phyloP scores from a whole-genome alignment of 2,329 filamentous ascomycete genomes.

The Colletotrichum sp. region DNA sequence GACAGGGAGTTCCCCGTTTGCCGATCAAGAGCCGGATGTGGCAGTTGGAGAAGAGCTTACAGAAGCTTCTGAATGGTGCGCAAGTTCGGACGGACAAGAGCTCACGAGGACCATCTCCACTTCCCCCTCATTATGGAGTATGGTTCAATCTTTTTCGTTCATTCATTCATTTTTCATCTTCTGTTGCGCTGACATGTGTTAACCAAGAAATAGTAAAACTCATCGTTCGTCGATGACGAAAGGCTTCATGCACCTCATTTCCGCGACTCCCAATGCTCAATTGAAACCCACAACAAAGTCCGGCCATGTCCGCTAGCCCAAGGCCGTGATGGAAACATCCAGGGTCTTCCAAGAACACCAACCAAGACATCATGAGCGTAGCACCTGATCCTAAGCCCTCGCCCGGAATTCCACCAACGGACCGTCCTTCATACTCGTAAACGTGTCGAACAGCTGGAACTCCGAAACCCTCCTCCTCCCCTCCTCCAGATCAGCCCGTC shows the following conservation, averaged over 20 bases:
- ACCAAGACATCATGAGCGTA: background rate
- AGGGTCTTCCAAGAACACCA: background rate
- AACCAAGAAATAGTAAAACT: background rate
- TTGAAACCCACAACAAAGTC: background rate
- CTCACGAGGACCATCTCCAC: background rate
- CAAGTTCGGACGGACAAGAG: slow-evolving; percentile 11
- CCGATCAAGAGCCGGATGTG: slow-evolving; percentile 1
- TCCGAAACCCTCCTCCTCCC: slow-evolving; percentile 62
- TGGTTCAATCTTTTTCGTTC: background rate
- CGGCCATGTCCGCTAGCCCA: background rate
- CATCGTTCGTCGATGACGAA: slow-evolving; percentile 1
- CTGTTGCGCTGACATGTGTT: background rate
- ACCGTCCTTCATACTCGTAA: slow-evolving; percentile 76
- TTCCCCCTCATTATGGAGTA: background rate
- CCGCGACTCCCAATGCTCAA: too few species aligned
- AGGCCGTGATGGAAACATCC: background rate
- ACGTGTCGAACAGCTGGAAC: slow-evolving; percentile 75
- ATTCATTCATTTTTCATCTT: background rate
- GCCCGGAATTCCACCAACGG: slow-evolving; percentile 68
- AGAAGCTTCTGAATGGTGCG: slow-evolving; percentile 11
- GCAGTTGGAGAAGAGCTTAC: background rate
- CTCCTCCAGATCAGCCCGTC: slow-evolving; percentile 51
- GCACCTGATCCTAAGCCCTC: slow-evolving; percentile 21
- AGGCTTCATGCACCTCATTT: background rate
- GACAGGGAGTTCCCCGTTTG: background rate